Percentiles rank a stretch among this genome's conserved stretches.
These are phyloP conservation scores for Mucor racemosus DNA, from an alignment of 371 early-diverging fungal species.

Conservation along the genomic window DNA sequence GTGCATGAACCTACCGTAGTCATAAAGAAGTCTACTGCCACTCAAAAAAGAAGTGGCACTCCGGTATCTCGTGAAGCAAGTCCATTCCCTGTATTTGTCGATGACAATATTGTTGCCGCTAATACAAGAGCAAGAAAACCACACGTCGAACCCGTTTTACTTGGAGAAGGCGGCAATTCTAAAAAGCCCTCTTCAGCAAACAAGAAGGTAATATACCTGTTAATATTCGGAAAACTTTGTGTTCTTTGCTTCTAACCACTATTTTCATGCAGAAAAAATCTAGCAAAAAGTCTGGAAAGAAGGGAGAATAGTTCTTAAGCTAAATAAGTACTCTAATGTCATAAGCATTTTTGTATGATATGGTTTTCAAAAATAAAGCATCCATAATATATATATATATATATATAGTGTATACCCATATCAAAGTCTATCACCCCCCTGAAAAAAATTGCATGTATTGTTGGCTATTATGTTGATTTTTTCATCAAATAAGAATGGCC, in stretches of 20 bases:
- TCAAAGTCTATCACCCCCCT: too few relatives aligned
- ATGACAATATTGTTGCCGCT: neutral
- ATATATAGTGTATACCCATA: too few relatives aligned
- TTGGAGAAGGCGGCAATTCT: neutral
- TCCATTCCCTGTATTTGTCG: neutral
- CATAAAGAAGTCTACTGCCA: neutral
- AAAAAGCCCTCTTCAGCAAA: neutral
- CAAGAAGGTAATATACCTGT: neutral
- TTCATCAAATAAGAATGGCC: too few relatives aligned
- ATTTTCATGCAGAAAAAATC: neutral
- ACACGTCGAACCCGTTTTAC: neutral
- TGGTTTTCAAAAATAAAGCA: too few relatives aligned
- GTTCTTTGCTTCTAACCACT: neutral
- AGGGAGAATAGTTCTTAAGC: neutral
- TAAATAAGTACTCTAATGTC: too few relatives aligned
- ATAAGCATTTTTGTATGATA: neutral
- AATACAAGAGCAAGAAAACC: neutral
- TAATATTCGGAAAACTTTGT: neutral
- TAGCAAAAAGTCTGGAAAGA: neutral
- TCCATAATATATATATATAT: too few relatives aligned
- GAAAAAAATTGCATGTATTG: too few relatives aligned
- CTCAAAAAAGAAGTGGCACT: neutral
- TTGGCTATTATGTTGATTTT: too few relatives aligned
- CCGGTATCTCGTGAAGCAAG: neutral
- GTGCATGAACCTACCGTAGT: neutral